These are phyloP conservation scores for Gremmenia infestans DNA, from an alignment of 2,329 filamentous ascomycete species.

Conservation along the genomic window DNA sequence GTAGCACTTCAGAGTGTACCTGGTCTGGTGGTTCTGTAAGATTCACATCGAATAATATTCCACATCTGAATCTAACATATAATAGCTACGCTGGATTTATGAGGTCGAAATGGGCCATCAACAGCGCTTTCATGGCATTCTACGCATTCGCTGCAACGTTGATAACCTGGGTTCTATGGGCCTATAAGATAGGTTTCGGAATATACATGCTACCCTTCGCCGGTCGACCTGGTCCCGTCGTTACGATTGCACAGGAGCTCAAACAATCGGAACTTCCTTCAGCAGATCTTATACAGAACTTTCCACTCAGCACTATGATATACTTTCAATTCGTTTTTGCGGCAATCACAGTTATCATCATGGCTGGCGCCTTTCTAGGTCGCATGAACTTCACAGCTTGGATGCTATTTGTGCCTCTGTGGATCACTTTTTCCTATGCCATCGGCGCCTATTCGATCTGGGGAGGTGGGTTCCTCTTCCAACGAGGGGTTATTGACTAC, in stretches of 20 bases:
- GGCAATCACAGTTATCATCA: constrained; percentile 44
- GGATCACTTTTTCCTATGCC: constrained; percentile 43
- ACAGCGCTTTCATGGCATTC: constrained; percentile 46
- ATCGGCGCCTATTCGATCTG: constrained; percentile 41
- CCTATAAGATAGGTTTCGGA: constrained; percentile 45
- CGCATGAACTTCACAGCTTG: constrained; percentile 47
- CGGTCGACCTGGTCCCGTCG: constrained; percentile 41
- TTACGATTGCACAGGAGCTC: constrained; percentile 41
- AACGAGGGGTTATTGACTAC: constrained; percentile 45
- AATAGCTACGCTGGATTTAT: constrained; percentile 41
- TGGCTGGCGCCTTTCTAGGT: constrained; percentile 42
- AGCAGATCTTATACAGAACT: constrained; percentile 37
- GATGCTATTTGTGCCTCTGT: constrained; percentile 48
- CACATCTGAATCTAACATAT: neutral
- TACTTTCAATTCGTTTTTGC: constrained; percentile 52
- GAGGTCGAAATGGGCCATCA: constrained; percentile 45
- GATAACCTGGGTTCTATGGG: constrained; percentile 46
- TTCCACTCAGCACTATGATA: constrained; percentile 44
- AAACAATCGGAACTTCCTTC: constrained; percentile 39
- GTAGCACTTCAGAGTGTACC: constrained; percentile 46
- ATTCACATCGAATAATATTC: neutral
- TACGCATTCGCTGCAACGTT: constrained; percentile 45
- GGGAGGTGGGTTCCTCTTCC: constrained; percentile 42
- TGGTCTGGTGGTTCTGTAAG: constrained; percentile 40
- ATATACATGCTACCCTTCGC: constrained; percentile 46